phyloP scores from a whole-genome alignment of 768 basidiomycete genomes.

The Collybia sordida region DNA sequence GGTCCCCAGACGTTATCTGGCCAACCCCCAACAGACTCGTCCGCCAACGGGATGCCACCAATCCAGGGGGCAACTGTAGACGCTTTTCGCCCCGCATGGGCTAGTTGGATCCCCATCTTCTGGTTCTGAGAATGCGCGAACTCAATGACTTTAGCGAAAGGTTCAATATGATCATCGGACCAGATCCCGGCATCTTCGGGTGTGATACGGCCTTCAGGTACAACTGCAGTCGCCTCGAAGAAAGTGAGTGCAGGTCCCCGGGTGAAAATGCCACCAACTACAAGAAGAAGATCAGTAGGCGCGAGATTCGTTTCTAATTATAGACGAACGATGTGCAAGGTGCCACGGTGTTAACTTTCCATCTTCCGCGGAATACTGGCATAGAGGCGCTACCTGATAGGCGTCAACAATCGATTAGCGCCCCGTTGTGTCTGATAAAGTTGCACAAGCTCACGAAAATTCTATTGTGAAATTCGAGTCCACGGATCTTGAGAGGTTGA shows the following conservation, averaged over 20 bases:
- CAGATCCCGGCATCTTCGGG: slow-evolving; percentile 67
- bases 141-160: slow-evolving; percentile 52
- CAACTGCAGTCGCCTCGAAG: slow-evolving; percentile 68
- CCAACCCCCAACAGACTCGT: slow-evolving; percentile 46
- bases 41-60: slow-evolving; percentile 28
- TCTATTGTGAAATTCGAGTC: slow-evolving; percentile 52
- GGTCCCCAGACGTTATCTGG: slow-evolving; percentile 57
- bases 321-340: slow-evolving; percentile 55
- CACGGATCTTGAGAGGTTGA: slow-evolving; percentile 54
- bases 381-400: slow-evolving; percentile 49
- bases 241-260: slow-evolving; percentile 58
- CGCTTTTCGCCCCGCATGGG: slow-evolving; percentile 77
- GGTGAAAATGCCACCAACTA: slow-evolving; percentile 53
- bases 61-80: slow-evolving; percentile 66
- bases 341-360: slow-evolving; percentile 58
- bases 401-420: background rate
- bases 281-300: slow-evolving; percentile 6
- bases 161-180: slow-evolving; percentile 54
- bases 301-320: slow-evolving; percentile 19
- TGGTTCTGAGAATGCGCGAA: slow-evolving; percentile 74
- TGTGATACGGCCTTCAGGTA: slow-evolving; percentile 61
- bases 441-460: slow-evolving; percentile 41
- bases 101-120: slow-evolving; percentile 73
- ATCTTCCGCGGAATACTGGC: slow-evolving; percentile 60
- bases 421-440: background rate